Conservation (phyloP, 2,329 filamentous ascomycete species). For the Neurospora crassa region DNA sequence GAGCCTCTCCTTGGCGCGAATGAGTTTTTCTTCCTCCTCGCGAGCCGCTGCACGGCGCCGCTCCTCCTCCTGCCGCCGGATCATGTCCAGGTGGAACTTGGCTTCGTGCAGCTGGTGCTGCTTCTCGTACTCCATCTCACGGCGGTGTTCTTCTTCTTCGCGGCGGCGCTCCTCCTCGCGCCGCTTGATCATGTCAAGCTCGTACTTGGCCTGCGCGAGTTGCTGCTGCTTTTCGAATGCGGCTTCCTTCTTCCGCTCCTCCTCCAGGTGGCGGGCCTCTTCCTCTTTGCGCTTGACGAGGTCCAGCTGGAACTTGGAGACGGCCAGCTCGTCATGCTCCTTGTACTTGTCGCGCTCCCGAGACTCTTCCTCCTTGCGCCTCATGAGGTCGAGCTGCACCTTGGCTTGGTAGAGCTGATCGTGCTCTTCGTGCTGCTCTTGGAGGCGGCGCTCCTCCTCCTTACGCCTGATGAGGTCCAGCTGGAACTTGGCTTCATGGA, state of each 20-base stretch:
- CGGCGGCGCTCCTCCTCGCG: neutral
- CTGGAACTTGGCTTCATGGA: conserved; percentile 38
- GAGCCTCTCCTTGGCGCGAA: conserved; percentile 9
- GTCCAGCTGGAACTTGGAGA: conserved; percentile 8
- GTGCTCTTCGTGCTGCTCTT: conserved; percentile 16
- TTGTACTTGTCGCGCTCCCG: conserved; percentile 9
- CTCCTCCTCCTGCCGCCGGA: conserved; percentile 27
- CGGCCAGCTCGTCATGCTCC: conserved; percentile 10
- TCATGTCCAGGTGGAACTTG: conserved; percentile 38
- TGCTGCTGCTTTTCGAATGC: conserved; percentile 4
- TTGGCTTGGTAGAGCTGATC: conserved; percentile 9
- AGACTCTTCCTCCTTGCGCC: conserved; percentile 6
- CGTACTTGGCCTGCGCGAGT: conserved; percentile 25
- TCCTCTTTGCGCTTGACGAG: conserved; percentile 7
- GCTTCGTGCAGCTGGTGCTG: conserved; percentile 40
- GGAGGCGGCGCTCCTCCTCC: conserved; percentile 12
- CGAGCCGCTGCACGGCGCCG: conserved; percentile 14
- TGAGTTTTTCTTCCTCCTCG: conserved; percentile 9
- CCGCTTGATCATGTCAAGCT: conserved; percentile 15
- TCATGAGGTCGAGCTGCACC: neutral
- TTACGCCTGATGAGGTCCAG: conserved; percentile 35
- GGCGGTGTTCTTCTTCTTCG: conserved; percentile 27
- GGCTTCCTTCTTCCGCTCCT: neutral
- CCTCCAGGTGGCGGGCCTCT: neutral
- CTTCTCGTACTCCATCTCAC: conserved; percentile 22